These are phyloP conservation scores for Elsinoe arachidis DNA, from an alignment of 2,329 filamentous ascomycete species.

Conservation along the genomic window DNA sequence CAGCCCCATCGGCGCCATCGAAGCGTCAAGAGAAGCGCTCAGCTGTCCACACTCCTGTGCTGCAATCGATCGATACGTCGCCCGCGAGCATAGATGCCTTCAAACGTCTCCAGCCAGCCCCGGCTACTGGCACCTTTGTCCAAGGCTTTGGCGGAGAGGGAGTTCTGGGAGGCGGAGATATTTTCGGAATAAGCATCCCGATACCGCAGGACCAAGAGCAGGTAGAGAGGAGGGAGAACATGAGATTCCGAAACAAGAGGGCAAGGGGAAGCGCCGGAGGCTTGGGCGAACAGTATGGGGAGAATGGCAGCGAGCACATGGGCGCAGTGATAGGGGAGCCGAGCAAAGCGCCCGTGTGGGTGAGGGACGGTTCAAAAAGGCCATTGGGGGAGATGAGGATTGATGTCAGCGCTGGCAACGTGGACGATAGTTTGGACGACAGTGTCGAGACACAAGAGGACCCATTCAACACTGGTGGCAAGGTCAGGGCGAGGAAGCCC, in stretches of 20 bases:
- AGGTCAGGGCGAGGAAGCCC: neutral
- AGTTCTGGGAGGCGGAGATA: neutral
- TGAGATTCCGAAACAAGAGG: neutral
- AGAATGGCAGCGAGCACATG: neutral
- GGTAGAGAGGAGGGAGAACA: neutral
- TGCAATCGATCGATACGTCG: conserved; percentile 11
- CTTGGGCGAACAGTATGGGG: neutral
- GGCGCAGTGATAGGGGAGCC: neutral
- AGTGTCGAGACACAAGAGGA: neutral
- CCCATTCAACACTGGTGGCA: neutral
- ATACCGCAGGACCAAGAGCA: neutral
- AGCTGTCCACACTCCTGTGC: conserved; percentile 9
- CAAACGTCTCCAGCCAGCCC: neutral
- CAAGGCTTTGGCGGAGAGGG: neutral
- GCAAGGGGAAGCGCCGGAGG: neutral
- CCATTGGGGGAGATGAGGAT: conserved; percentile 10
- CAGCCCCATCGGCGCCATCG: neutral
- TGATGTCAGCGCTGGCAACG: neutral
- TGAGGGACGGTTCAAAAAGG: neutral
- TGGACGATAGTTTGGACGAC: conserved; percentile 4
- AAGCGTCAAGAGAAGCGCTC: neutral
- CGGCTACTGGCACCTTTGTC: neutral
- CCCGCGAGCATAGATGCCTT: conserved; percentile 12
- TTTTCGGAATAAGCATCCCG: conserved; percentile 10
- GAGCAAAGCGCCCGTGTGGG: neutral